Evolutionary conservation across 179 eudicot species (phyloP).

Genomic region (Patellifolia procumbens): DNA sequence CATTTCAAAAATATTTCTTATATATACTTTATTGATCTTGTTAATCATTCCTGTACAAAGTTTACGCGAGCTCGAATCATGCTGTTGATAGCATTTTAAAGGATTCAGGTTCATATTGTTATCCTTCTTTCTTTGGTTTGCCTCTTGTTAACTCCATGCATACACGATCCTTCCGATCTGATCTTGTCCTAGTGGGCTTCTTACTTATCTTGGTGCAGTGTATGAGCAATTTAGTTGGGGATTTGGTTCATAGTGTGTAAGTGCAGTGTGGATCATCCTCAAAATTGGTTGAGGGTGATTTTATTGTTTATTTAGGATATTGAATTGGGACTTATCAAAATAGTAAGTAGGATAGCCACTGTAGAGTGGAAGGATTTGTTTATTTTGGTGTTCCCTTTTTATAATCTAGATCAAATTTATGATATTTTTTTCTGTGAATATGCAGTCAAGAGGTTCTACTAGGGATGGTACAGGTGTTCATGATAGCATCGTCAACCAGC

Average conservation of each 20-base stretch:
- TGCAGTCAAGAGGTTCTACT: constrained; percentile 97
- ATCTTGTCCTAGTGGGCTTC: constrained; percentile 2
- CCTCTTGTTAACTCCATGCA: neutral
- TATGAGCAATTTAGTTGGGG: neutral
- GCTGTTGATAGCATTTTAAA: neutral
- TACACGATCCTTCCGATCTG: neutral
- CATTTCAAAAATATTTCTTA: too few species aligned
- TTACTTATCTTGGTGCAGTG: neutral
- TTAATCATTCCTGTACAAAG: neutral
- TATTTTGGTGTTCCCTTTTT: neutral
- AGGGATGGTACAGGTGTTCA: constrained; percentile 99
- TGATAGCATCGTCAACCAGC: constrained; percentile 98
- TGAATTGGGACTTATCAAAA: neutral
- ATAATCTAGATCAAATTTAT: neutral
- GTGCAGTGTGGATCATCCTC: neutral
- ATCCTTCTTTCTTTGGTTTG: neutral
- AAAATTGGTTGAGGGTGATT: too few species aligned
- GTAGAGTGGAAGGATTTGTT: neutral
- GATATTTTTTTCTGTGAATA: constrained; percentile 20
- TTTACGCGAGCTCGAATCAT: neutral
- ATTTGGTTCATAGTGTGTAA: neutral
- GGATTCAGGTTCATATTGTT: neutral
- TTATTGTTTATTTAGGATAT: neutral
- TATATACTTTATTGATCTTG: neutral
- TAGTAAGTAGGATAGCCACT: neutral